Conservation (phyloP, 192 early-diverging fungal species). For the Rhizophagus prolifer region DNA sequence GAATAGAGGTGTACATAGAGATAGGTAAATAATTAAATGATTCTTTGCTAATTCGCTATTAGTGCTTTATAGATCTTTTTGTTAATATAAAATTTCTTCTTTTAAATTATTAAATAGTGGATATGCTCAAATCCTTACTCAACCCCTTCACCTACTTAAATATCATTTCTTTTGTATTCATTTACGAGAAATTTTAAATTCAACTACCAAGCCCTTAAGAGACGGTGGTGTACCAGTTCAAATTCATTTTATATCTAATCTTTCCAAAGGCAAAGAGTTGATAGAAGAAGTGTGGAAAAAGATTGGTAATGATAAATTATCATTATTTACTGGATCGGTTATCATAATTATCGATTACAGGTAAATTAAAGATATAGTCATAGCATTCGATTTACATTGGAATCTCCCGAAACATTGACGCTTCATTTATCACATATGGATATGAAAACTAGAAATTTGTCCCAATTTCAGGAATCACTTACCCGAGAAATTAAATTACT, state of each 20-base stretch:
- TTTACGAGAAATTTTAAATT: constrained; percentile 21
- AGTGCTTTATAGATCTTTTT: neutral
- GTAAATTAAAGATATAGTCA: constrained; percentile 21
- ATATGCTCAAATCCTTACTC: constrained; percentile 13
- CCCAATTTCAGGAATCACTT: constrained; percentile 16
- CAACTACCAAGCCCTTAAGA: neutral
- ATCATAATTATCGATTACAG: constrained; percentile 21
- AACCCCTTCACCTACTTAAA: constrained; percentile 24
- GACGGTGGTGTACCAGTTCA: constrained; percentile 22
- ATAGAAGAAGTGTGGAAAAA: constrained; percentile 25
- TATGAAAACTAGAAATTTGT: constrained; percentile 6
- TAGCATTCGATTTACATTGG: constrained; percentile 29
- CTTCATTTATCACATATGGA: constrained; percentile 25
- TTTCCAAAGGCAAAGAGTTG: constrained; percentile 12
- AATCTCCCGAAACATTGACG: constrained; percentile 17
- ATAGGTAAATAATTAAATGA: neutral
- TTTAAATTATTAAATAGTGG: neutral
- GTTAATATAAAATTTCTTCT: neutral
- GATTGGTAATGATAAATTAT: constrained; percentile 4
- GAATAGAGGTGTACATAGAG: neutral
- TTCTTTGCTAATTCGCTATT: too few species aligned
- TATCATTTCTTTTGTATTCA: constrained; percentile 30
- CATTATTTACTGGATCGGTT: constrained; percentile 19
- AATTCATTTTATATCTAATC: constrained; percentile 25
- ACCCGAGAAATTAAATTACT: constrained; percentile 10